Evolutionary conservation across 148 eudicot species (phyloP).

Genomic region (Diospyros kaki): DNA sequence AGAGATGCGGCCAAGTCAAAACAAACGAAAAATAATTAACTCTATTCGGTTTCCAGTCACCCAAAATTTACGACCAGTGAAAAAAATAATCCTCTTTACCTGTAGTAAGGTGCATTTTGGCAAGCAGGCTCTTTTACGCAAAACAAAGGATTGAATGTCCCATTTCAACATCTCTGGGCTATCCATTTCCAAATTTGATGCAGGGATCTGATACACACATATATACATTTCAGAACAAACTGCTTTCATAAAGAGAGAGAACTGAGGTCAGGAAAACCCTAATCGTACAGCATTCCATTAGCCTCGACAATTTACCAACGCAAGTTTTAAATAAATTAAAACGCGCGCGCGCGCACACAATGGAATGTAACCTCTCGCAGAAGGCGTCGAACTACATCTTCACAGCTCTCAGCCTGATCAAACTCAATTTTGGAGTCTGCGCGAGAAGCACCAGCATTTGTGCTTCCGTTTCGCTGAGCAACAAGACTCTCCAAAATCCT

Average conservation of each 20-base stretch:
- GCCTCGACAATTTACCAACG: not conserved
- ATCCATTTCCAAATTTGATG: slow-evolving; percentile 20
- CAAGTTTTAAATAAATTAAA: not conserved
- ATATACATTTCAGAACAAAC: not conserved
- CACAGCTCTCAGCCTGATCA: slow-evolving; percentile 42
- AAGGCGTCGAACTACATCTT: slow-evolving; percentile 39
- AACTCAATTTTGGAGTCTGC: slow-evolving; percentile 14
- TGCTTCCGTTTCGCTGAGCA: slow-evolving; percentile 18
- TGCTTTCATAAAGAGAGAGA: not conserved
- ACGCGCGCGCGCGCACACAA: too few species aligned
- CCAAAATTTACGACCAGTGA: not conserved
- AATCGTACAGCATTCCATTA: not conserved
- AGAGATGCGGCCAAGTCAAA: not conserved
- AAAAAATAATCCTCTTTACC: slow-evolving; percentile 29
- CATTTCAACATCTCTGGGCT: slow-evolving; percentile 29
- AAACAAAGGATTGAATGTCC: slow-evolving; percentile 39
- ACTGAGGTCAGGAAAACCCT: not conserved
- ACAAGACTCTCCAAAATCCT: slow-evolving; percentile 53
- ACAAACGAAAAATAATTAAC: slow-evolving; percentile 1
- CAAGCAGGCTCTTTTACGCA: slow-evolving; percentile 42
- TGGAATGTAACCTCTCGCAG: slow-evolving; percentile 34
- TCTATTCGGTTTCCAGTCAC: not conserved
- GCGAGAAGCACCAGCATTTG: slow-evolving; percentile 12
- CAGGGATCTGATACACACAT: slow-evolving; percentile 29
- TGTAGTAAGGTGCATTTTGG: slow-evolving; percentile 43